A percentile compares a stretch with the other conserved stretches of the same genome.
These are phyloP conservation scores for Linaria vulgaris DNA, from an alignment of 257 asterid species.

Conservation along the genomic window DNA sequence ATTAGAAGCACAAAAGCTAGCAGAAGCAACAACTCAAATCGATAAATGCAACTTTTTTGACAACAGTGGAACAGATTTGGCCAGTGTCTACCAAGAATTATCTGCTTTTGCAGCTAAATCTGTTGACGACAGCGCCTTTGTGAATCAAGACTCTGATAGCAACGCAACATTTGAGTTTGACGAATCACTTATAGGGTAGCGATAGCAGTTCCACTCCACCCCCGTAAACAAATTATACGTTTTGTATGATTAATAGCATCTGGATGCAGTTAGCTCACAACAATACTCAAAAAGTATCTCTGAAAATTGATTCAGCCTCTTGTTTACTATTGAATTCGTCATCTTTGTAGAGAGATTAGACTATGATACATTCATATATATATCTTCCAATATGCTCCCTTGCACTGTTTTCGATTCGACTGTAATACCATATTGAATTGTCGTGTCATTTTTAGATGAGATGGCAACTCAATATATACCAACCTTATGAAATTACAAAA, in stretches of 20 bases:
- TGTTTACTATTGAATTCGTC: no score
- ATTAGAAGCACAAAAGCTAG: background rate
- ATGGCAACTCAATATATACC: no score
- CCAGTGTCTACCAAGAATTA: background rate
- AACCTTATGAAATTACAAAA: no score
- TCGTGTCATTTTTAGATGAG: no score
- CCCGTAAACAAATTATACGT: background rate
- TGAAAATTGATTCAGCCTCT: no score
- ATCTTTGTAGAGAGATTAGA: no score
- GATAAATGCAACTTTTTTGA: background rate
- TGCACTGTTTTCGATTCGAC: no score
- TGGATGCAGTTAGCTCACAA: no score
- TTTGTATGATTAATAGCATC: background rate
- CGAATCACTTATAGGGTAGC: background rate
- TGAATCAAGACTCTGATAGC: background rate
- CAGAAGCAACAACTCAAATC: background rate
- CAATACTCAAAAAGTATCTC: no score
- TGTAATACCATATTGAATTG: no score
- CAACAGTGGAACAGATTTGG: background rate
- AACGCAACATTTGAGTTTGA: background rate
- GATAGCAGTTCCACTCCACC: background rate
- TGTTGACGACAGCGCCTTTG: background rate
- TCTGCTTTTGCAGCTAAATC: background rate
- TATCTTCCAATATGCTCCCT: no score
- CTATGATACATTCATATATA: no score